Conservation (phyloP, 1,284 basidiomycete genomes). For the Mycena citricolor region DNA sequence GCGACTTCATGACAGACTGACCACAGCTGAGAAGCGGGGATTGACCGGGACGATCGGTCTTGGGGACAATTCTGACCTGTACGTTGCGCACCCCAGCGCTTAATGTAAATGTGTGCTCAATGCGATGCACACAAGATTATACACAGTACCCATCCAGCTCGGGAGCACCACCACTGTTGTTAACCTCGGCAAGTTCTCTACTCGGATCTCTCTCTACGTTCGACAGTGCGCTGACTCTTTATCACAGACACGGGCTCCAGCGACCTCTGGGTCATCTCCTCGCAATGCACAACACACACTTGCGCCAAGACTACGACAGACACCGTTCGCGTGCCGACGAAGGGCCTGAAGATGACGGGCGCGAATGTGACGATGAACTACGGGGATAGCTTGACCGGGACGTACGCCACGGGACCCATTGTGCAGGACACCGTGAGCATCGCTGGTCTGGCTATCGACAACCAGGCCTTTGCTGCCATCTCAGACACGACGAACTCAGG, state of each 20-base stretch:
- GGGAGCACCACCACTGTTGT: slow-evolving; percentile 41
- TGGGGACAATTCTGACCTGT: slow-evolving; percentile 51
- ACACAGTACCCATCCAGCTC: slow-evolving; percentile 46
- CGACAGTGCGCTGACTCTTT: background rate
- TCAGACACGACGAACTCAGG: slow-evolving; percentile 51
- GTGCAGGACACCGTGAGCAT: slow-evolving; percentile 46
- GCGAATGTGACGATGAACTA: slow-evolving; percentile 43
- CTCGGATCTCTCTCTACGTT: background rate
- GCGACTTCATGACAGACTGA: slow-evolving; percentile 17
- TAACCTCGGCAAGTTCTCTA: slow-evolving; percentile 41
- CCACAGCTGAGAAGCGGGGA: slow-evolving; percentile 1
- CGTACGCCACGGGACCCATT: slow-evolving; percentile 49
- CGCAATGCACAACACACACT: slow-evolving; percentile 36
- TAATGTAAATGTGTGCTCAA: background rate
- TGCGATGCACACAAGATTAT: slow-evolving; percentile 37
- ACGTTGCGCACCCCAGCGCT: slow-evolving; percentile 26
- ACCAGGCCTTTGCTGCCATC: slow-evolving; percentile 54
- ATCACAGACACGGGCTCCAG: slow-evolving; percentile 54
- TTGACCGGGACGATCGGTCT: slow-evolving; percentile 30
- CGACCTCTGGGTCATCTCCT: slow-evolving; percentile 55
- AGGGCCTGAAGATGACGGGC: slow-evolving; percentile 24
- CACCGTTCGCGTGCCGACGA: slow-evolving; percentile 5
- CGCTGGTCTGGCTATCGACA: slow-evolving; percentile 41
- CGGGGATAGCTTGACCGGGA: slow-evolving; percentile 57
- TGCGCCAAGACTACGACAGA: slow-evolving; percentile 24